Percentiles rank a stretch among this genome's conserved stretches.
These are phyloP conservation scores for Gardenia jasminoides DNA, from an alignment of 257 asterid genomes.

Conservation along the genomic window DNA sequence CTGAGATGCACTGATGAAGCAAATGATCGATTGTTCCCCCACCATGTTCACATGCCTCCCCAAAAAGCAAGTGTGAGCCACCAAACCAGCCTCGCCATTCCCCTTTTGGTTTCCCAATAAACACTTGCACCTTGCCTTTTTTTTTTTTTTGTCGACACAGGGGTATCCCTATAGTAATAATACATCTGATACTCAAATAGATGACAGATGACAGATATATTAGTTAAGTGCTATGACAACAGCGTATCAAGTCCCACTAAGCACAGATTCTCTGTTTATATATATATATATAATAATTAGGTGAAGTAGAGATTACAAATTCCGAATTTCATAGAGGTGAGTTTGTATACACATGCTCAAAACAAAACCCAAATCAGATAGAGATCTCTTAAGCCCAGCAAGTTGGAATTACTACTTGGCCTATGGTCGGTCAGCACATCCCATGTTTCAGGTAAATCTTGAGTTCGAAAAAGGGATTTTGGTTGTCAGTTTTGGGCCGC, in stretches of 20 bases:
- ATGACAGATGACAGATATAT: neutral
- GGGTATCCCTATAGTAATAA: no score
- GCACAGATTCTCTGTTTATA: neutral
- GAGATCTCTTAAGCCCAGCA: neutral
- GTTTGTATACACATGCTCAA: neutral
- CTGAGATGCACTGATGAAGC: neutral
- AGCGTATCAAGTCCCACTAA: slow-evolving; percentile 9
- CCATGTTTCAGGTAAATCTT: neutral
- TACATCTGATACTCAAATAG: neutral
- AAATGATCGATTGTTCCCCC: slow-evolving; percentile 7
- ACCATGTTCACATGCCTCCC: slow-evolving; percentile 26
- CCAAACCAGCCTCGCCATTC: slow-evolving; percentile 5
- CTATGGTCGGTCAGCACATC: neutral
- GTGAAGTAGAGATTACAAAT: neutral
- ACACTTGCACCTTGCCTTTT: neutral
- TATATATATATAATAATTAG: neutral
- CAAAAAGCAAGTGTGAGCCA: neutral
- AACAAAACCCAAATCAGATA: neutral
- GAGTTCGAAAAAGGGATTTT: neutral
- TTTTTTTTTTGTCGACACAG: no score
- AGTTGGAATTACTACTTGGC: no score
- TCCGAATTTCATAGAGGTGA: neutral
- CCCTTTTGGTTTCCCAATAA: neutral
- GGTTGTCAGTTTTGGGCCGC: neutral
- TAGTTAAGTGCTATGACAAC: neutral